phyloP scores from a whole-genome alignment of 2,329 filamentous ascomycete genomes.

The Colletotrichum gigasporum region DNA sequence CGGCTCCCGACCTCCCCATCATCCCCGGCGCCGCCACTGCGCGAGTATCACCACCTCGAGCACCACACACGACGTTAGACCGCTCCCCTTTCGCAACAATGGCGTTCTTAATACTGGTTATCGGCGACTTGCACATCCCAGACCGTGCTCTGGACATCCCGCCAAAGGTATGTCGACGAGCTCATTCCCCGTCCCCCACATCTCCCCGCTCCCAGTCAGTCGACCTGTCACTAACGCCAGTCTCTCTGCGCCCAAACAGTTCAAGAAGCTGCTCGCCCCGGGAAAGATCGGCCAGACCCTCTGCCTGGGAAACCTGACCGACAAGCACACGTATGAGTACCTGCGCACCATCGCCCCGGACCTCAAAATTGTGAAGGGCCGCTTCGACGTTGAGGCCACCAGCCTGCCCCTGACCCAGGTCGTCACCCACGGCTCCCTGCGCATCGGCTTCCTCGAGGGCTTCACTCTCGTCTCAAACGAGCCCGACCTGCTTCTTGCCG shows the following conservation, averaged over 20 bases:
- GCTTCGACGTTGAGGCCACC: constrained; percentile 73
- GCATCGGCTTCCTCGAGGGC: constrained; percentile 74
- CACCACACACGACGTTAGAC: neutral
- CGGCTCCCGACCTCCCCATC: constrained; percentile 4
- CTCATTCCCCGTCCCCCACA: neutral
- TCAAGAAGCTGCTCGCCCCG: constrained; percentile 85
- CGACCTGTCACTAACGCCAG: constrained; percentile 20
- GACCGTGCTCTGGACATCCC: constrained; percentile 92
- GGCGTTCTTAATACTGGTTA: constrained; percentile 89
- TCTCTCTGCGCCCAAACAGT: constrained; percentile 62
- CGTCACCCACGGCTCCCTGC: constrained; percentile 71
- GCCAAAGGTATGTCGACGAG: constrained; percentile 71
- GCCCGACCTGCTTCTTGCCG: constrained; percentile 72
- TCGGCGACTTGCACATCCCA: constrained; percentile 93
- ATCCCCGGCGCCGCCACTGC: neutral
- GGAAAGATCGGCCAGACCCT: constrained; percentile 86
- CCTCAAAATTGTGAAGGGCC: constrained; percentile 75
- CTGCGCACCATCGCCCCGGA: constrained; percentile 78
- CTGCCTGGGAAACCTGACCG: constrained; percentile 82
- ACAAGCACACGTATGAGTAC: constrained; percentile 83
- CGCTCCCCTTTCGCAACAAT: constrained; percentile 62
- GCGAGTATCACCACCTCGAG: neutral
- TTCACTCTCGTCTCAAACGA: constrained; percentile 75
- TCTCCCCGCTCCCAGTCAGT: constrained; percentile 15
- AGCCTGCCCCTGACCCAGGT: constrained; percentile 73